Evolutionary conservation across 768 basidiomycete species (phyloP), one percentile per base, ranked within the genome.

Genomic region (Auriscalpium microsporum): DNA sequence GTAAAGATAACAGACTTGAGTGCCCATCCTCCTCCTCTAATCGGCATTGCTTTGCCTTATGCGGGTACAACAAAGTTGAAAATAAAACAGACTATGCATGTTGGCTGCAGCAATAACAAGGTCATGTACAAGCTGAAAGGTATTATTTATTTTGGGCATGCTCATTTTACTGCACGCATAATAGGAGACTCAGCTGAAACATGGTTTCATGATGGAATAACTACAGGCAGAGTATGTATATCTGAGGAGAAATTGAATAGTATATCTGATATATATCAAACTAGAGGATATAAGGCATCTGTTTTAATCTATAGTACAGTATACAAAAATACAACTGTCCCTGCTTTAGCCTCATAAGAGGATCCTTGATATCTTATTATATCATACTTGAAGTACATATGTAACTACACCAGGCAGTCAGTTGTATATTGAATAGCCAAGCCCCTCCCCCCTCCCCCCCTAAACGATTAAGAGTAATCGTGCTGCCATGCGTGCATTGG

Each of bases 171-270:
- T 3, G 55, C 50, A 42, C 36, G 63, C 23, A 48, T 62, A 13
- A 57, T 68, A 35, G 55, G 57, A 47, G 33, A 50, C 10, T 23
- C 37, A 50, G 59, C 56, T 10, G 54, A 23, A 46, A 53, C 67
- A 5, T 68, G 64, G 64, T 68, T 58, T 46, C 56, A 68, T 56
- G 64, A 69, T 63, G 65, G 68, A 48, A 36, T 34, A 34, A 38
- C 50, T 2, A 50, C 50, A 17, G 17, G 36, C 9, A n/a, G 35
- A 38, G 4, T 34, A 21, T 37, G 33, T 50, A n/a, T n/a, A 17
- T 37, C n/a, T 35, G 49, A 50, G 16, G 49, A 34, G 8, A 34
- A 28, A 2, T 34, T 50, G 4, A 35, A 28, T 16, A 36, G 8
- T 37, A n/a, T 50, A 35, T 11, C 10, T 13, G 34, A 50, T 37